Evolutionary conservation across 208 protist species (phyloP).

Genomic region (Leptomonas seymouri): DNA sequence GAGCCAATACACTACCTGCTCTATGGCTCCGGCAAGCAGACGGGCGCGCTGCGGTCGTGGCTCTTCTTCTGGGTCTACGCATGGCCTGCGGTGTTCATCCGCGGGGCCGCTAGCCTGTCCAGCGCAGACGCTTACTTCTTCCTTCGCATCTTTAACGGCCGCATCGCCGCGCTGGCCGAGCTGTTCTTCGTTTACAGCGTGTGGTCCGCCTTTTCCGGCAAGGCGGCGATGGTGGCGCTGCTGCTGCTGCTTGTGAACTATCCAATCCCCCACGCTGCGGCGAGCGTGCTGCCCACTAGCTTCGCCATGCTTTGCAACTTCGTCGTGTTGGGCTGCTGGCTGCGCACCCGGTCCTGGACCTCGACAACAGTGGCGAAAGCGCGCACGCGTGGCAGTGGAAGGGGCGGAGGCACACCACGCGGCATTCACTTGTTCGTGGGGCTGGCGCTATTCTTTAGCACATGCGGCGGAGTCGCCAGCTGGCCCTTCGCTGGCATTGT

Average conservation of each 20-base stretch:
- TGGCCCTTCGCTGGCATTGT: conserved; percentile 94
- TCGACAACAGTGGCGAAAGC: background rate
- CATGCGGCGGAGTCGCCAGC: conserved; percentile 62
- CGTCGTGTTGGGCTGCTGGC: conserved; percentile 58
- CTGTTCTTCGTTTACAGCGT: conserved; percentile 70
- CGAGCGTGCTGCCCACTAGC: conserved; percentile 79
- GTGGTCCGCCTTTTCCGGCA: conserved; percentile 45
- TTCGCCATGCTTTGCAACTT: conserved; percentile 90
- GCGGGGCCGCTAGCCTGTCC: conserved; percentile 30
- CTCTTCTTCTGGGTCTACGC: conserved; percentile 89
- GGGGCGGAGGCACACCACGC: background rate
- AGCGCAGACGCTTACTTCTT: conserved; percentile 70
- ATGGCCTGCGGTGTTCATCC: conserved; percentile 41
- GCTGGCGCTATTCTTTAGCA: conserved; percentile 47
- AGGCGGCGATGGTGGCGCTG: conserved; percentile 46
- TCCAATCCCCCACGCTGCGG: conserved; percentile 73
- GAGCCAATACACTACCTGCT: conserved; percentile 95
- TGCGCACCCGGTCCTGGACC: conserved; percentile 39
- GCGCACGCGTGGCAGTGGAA: background rate
- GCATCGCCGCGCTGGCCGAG: conserved; percentile 43
- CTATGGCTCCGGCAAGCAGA: conserved; percentile 94
- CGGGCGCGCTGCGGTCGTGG: conserved; percentile 94
- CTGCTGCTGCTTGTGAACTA: conserved; percentile 64
- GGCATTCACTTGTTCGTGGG: conserved; percentile 21
- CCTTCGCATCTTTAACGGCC: conserved; percentile 62